Conservation (phyloP, 257 asterid species). For the Datura wrightii region DNA sequence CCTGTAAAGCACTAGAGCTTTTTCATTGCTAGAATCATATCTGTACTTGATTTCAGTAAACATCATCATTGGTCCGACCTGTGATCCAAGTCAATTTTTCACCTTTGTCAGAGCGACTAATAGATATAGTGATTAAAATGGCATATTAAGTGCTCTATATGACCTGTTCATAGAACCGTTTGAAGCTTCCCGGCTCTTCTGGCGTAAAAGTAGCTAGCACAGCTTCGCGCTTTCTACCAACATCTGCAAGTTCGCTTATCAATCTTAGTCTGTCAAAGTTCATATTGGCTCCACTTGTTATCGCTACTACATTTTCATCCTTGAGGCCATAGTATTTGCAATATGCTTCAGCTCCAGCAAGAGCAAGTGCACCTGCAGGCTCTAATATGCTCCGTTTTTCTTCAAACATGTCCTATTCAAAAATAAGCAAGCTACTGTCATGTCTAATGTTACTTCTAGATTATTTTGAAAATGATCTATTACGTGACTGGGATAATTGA, state of each 20-base stretch:
- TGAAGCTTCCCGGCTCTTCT: conserved; percentile 80
- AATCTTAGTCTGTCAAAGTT: conserved; percentile 87
- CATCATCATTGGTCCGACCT: conserved; percentile 78
- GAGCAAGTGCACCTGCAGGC: conserved; percentile 98
- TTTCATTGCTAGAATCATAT: conserved; percentile 63
- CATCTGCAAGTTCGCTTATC: conserved; percentile 89
- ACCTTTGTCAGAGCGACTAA: neutral
- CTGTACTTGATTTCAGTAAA: conserved; percentile 86
- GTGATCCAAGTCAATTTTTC: conserved; percentile 30
- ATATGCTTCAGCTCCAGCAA: conserved; percentile 95
- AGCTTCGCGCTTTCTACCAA: conserved; percentile 82
- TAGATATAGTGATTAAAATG: neutral
- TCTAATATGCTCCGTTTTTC: conserved; percentile 94
- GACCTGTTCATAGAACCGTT: conserved; percentile 66
- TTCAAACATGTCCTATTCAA: conserved; percentile 84
- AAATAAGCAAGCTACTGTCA: neutral
- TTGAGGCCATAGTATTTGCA: conserved; percentile 81
- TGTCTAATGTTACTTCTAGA: neutral
- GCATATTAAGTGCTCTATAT: neutral
- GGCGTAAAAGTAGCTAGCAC: conserved; percentile 81
- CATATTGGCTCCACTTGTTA: conserved; percentile 95
- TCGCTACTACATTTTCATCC: conserved; percentile 79
- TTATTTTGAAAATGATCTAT: neutral
- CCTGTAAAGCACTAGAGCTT: conserved; percentile 80
- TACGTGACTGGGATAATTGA: too few relatives aligned